Percentiles rank a stretch among this genome's conserved stretches.
Conservation (phyloP, 1,139 yeast genomes). For the Suhomyces kunorum region DNA sequence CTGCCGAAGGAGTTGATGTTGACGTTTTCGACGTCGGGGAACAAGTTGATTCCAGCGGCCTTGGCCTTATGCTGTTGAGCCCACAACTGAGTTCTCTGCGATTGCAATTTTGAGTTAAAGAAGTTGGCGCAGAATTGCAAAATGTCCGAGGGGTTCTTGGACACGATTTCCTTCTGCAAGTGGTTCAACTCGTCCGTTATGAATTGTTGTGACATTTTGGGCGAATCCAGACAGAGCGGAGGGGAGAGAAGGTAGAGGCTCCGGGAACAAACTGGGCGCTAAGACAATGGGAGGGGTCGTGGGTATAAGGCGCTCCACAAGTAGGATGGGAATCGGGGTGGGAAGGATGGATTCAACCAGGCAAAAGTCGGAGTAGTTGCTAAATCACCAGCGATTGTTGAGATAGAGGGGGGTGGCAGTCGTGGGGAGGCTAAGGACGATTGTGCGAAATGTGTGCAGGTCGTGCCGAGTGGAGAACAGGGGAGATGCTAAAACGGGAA, state of each 20-base stretch:
- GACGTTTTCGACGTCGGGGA: constrained; percentile 36
- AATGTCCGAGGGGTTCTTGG: constrained; percentile 66
- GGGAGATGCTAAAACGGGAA: neutral
- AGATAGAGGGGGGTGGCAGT: constrained; percentile 13
- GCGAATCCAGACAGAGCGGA: neutral
- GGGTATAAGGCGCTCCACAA: neutral
- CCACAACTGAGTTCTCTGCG: constrained; percentile 60
- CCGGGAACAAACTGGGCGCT: neutral
- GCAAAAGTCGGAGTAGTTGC: constrained; percentile 4
- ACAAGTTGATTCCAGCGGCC: constrained; percentile 54
- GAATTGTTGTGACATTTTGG: constrained; percentile 19
- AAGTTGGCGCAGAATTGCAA: constrained; percentile 76
- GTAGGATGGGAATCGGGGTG: neutral
- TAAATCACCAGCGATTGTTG: constrained; percentile 10
- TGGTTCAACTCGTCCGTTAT: constrained; percentile 53
- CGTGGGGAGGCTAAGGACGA: constrained; percentile 8
- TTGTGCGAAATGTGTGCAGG: neutral
- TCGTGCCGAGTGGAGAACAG: neutral
- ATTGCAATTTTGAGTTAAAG: constrained; percentile 61
- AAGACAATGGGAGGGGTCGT: neutral
- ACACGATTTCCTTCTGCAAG: constrained; percentile 61
- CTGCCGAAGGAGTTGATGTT: constrained; percentile 26
- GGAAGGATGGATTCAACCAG: neutral
- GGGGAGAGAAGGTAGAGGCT: neutral
- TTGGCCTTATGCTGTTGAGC: constrained; percentile 52